phyloP scores from a whole-genome alignment of 192 early-diverging fungal genomes.

The Coemansia sp. region DNA sequence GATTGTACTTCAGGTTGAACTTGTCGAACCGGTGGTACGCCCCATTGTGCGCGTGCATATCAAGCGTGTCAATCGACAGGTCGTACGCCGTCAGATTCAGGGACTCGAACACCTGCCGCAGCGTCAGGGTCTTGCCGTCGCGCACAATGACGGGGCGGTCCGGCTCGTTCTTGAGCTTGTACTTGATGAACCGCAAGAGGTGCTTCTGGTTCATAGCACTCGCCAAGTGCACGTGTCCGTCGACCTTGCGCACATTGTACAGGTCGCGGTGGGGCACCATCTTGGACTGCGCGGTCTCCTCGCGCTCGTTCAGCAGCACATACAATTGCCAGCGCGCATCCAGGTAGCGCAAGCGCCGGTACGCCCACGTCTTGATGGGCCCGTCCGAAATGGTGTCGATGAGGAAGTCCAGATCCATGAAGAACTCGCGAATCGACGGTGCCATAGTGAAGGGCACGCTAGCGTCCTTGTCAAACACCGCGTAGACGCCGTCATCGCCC shows the following conservation, averaged over 20 bases:
- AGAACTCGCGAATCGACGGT: constrained; percentile 84
- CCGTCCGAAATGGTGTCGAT: constrained; percentile 79
- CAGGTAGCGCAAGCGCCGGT: constrained; percentile 82
- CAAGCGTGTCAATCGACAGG: constrained; percentile 90
- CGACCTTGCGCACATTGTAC: constrained; percentile 98
- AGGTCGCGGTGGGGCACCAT: constrained; percentile 93
- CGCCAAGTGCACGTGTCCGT: constrained; percentile 93
- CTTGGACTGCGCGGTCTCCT: constrained; percentile 91
- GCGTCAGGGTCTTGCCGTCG: constrained; percentile 78
- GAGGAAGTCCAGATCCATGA: constrained; percentile 79
- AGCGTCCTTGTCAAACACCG: constrained; percentile 50
- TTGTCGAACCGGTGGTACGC: constrained; percentile 97
- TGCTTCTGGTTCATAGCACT: constrained; percentile 98
- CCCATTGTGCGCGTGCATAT: constrained; percentile 97
- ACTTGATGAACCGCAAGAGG: constrained; percentile 91
- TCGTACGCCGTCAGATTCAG: constrained; percentile 93
- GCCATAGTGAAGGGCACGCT: constrained; percentile 51
- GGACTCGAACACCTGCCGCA: constrained; percentile 84
- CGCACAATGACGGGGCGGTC: constrained; percentile 83
- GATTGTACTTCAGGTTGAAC: constrained; percentile 97
- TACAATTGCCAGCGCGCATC: constrained; percentile 96
- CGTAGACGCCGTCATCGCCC: constrained; percentile 63
- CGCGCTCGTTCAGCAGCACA: constrained; percentile 87
- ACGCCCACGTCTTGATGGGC: constrained; percentile 91
- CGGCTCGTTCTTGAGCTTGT: constrained; percentile 74